Base-by-base conservation (phyloP, 2,329 filamentous ascomycete species). In the Raffaelea ambrosiae region DNA sequence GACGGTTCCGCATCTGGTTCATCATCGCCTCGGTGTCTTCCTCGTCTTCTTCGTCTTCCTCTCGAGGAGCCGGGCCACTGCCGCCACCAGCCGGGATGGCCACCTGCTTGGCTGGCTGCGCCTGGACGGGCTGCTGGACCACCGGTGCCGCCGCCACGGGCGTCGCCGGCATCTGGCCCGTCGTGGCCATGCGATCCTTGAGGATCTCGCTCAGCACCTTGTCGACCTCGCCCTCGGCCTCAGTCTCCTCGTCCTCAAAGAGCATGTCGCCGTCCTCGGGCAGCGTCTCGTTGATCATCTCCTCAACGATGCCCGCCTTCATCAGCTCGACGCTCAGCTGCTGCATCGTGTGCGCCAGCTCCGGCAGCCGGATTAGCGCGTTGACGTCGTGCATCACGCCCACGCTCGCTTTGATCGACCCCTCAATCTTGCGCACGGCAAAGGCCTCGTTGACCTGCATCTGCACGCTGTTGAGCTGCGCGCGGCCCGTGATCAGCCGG, bases 371-470 rank as follows among this genome's bases (percentile, higher is more conserved):
- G 44, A 96, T 81, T 22, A 97, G 73, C 16, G 76, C 78, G 65
- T 97, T 97, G 51, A 98, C 88, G 63, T 97, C 89, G 68, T 90
- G 91, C 93, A 98, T 97, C 57, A 98, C 90, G 40, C 87, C 86
- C 9, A 91, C 90, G 57, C 83, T 88, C 39, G 86, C 84, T 56
- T 81, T 79, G 61, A 98, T 89, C 59, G 84, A 89, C 41, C 90
- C 91, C 68, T 97, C 90, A 54, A 98, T 97, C 74, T 95, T 95
- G 57, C 88, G 83, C 58, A 97, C 84, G 2, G 88, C 87, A 66
- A 97, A 97, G 2, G 93, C 90, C 70, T 97, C 91, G 61, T 90
- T 88, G 61, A 98, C 91, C 68, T 97, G 93, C 89, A 97, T 95
- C 66, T 91, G 84, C 40, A 98, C 91, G 56, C 85, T 91, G 62